phyloP scores from a whole-genome alignment of 1,284 basidiomycete genomes.

The Agroathelia rolfsii region DNA sequence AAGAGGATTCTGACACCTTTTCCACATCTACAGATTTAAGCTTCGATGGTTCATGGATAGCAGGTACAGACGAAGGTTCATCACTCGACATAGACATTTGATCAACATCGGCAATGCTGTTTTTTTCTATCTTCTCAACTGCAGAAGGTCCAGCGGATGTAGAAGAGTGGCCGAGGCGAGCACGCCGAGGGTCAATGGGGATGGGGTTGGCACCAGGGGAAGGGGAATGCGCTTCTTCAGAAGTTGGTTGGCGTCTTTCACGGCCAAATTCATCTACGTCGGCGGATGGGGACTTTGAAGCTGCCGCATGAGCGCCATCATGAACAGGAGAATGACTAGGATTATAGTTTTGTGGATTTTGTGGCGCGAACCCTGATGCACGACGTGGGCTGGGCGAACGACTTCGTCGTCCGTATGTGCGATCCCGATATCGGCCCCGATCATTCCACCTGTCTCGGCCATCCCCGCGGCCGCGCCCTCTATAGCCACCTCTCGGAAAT shows the following conservation, averaged over 20 bases:
- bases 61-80: slow-evolving; percentile 34
- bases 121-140: too few relatives aligned
- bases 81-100: slow-evolving; percentile 39
- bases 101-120: slow-evolving; percentile 28
- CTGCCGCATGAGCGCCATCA: slow-evolving; percentile 16
- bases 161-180: slow-evolving; percentile 17
- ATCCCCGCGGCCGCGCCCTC: slow-evolving; percentile 35
- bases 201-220: slow-evolving; percentile 23
- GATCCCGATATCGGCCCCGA: slow-evolving; percentile 38
- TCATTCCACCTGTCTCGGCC: slow-evolving; percentile 39
- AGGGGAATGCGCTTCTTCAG: slow-evolving; percentile 19
- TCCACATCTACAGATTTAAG: slow-evolving; percentile 16
- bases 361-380: slow-evolving; percentile 36
- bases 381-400: slow-evolving; percentile 63
- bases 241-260: slow-evolving; percentile 52
- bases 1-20: slow-evolving; percentile 25
- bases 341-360: slow-evolving; percentile 44
- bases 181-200: slow-evolving; percentile 20
- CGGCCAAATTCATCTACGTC: slow-evolving; percentile 76
- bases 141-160: slow-evolving; percentile 29
- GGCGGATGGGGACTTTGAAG: slow-evolving; percentile 18
- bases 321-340: slow-evolving; percentile 35
- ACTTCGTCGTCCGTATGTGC: slow-evolving; percentile 37
- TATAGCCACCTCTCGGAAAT: slow-evolving; percentile 35
- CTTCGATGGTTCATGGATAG: slow-evolving; percentile 29